Conservation (phyloP, 2,329 filamentous ascomycete species). For the Penicillium sp. region DNA sequence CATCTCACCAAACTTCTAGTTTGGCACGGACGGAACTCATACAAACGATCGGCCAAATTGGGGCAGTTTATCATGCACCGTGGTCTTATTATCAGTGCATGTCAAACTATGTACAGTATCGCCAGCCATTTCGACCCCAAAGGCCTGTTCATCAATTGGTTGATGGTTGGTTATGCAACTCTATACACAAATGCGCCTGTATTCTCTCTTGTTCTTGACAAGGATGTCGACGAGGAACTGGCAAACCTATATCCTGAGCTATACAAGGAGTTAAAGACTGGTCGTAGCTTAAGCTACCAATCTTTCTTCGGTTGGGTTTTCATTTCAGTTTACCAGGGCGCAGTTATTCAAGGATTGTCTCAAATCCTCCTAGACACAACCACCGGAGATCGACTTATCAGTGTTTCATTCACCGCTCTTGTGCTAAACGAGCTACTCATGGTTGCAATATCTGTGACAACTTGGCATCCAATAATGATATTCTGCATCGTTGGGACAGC, state of each 20-base stretch:
- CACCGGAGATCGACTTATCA: constrained; percentile 66
- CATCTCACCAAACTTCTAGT: constrained; percentile 96
- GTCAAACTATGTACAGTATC: constrained; percentile 96
- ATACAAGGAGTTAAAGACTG: constrained; percentile 93
- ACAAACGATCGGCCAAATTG: constrained; percentile 92
- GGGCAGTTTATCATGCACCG: constrained; percentile 98
- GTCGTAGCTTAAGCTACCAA: constrained; percentile 80
- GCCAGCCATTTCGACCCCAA: constrained; percentile 89
- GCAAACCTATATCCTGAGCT: constrained; percentile 95
- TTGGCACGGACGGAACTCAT: constrained; percentile 96
- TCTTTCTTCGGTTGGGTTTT: constrained; percentile 97
- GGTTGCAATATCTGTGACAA: constrained; percentile 94
- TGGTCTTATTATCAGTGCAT: constrained; percentile 89
- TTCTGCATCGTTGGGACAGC: constrained; percentile 78
- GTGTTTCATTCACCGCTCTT: constrained; percentile 85
- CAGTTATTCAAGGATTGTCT: constrained; percentile 89
- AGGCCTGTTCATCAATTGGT: constrained; percentile 92
- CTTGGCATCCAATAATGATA: constrained; percentile 94
- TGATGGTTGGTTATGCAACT: constrained; percentile 93
- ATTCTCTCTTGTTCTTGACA: constrained; percentile 87
- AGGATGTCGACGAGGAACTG: constrained; percentile 88
- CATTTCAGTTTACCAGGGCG: constrained; percentile 91
- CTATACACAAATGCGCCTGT: constrained; percentile 93
- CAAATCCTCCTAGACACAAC: constrained; percentile 81
- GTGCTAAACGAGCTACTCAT: constrained; percentile 94